Evolutionary conservation across 2,329 filamentous ascomycete genomes (phyloP).

Genomic region (Lasiodiplodia hormozganensis): DNA sequence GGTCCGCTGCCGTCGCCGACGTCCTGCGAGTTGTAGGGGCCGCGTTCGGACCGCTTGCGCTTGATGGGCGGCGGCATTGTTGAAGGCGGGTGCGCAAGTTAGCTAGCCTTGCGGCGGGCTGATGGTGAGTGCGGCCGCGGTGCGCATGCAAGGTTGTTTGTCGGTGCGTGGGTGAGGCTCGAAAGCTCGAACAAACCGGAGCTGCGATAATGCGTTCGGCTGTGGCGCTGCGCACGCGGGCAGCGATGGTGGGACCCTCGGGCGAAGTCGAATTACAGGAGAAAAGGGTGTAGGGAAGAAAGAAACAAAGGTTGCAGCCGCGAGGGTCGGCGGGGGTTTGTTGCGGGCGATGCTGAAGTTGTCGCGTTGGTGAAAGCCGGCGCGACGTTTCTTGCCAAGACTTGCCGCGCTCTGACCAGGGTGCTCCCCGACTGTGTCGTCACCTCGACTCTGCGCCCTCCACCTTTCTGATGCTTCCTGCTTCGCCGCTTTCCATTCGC

Average conservation of each 20-base stretch:
- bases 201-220: conserved; percentile 13
- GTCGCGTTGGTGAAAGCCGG: conserved; percentile 23
- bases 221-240: neutral
- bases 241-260: conserved; percentile 17
- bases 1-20: conserved; percentile 47
- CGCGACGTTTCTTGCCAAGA: conserved; percentile 27
- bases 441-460: neutral
- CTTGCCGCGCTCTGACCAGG: neutral
- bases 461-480: neutral
- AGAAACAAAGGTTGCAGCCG: conserved; percentile 13
- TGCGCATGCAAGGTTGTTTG: conserved; percentile 25
- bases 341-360: conserved; percentile 16
- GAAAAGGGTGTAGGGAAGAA: conserved; percentile 35
- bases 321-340: conserved; percentile 25
- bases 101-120: conserved; percentile 27
- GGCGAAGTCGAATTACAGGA: conserved; percentile 37
- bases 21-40: conserved; percentile 37
- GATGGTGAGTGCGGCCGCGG: conserved; percentile 11
- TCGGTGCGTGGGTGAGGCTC: conserved; percentile 5
- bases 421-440: conserved; percentile 10
- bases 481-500: neutral
- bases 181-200: conserved; percentile 23
- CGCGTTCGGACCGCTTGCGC: conserved; percentile 61
- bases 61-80: conserved; percentile 62
- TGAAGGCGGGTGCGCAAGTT: neutral